phyloP scores from a whole-genome alignment of 305 asterid species.

The Caryopteris hybrid region DNA sequence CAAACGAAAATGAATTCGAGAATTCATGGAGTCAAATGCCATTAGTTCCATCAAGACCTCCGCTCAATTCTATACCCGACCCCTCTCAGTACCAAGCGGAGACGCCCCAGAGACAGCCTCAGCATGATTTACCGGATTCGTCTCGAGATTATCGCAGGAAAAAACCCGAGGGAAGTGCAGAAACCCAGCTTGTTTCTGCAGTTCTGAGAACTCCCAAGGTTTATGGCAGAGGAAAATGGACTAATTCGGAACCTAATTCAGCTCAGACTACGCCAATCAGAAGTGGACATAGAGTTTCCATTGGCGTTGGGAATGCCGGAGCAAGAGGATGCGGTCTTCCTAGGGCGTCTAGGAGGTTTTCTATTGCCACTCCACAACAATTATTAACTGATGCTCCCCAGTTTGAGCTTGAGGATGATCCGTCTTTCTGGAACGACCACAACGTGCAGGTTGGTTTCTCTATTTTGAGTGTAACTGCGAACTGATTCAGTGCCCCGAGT shows the following conservation, averaged over 20 bases:
- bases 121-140: slow-evolving; percentile 12
- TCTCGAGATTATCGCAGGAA: slow-evolving; percentile 16
- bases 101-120: slow-evolving; percentile 8
- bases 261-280: slow-evolving; percentile 54
- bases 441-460: slow-evolving; percentile 68
- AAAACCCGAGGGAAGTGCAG: slow-evolving; percentile 21
- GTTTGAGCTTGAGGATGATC: slow-evolving; percentile 54
- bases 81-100: slow-evolving; percentile 48
- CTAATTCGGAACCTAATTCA: slow-evolving; percentile 46
- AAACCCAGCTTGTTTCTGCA: slow-evolving; percentile 22
- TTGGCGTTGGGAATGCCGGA: slow-evolving; percentile 21
- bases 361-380: slow-evolving; percentile 27
- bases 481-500: not conserved
- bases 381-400: slow-evolving; percentile 34
- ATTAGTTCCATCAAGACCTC: slow-evolving; percentile 45
- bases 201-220: slow-evolving; percentile 32
- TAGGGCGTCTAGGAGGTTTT: slow-evolving; percentile 36
- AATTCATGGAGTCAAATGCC: slow-evolving; percentile 24
- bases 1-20: slow-evolving; percentile 35
- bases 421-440: slow-evolving; percentile 71
- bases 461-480: not conserved
- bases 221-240: slow-evolving; percentile 28
- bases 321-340: slow-evolving; percentile 31
- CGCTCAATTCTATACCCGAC: slow-evolving; percentile 65
- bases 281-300: slow-evolving; percentile 32